Evolutionary conservation across 2,329 filamentous ascomycete species (phyloP).

Genomic region (Colletotrichum orchidophilum): DNA sequence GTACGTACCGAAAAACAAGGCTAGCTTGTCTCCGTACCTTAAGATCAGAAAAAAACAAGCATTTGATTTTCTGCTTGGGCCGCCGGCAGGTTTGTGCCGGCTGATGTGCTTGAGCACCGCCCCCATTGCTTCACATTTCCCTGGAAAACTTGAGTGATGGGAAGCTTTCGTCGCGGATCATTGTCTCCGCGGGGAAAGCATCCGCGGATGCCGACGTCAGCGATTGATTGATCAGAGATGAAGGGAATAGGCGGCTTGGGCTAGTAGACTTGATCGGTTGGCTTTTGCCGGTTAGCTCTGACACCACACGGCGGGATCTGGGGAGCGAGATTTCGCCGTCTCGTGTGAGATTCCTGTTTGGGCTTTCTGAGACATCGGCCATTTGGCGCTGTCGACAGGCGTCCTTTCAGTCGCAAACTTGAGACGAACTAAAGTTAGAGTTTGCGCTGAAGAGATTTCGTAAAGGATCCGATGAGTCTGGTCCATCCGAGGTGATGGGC

Average conservation of each 20-base stretch:
- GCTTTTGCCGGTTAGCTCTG: not conserved
- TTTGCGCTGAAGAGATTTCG: not conserved
- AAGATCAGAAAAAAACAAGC: conserved; percentile 3
- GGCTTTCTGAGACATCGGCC: not conserved
- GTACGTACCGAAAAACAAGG: not conserved
- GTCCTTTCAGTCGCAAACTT: too few species aligned
- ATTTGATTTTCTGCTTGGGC: not conserved
- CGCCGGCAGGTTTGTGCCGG: conserved; percentile 1
- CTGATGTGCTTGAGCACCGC: conserved; percentile 9
- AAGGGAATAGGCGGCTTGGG: not conserved
- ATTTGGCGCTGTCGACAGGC: not conserved
- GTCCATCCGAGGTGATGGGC: not conserved
- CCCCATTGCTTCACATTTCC: conserved; percentile 1
- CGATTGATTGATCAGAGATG: not conserved
- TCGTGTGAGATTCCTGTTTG: not conserved
- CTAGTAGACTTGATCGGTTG: not conserved
- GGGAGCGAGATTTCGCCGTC: not conserved
- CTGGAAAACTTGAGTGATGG: not conserved
- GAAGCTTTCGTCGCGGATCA: conserved; percentile 1
- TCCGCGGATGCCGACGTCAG: not conserved
- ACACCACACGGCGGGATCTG: conserved; percentile 2
- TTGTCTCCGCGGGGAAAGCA: conserved; percentile 2
- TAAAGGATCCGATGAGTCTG: too few species aligned
- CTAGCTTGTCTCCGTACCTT: too few species aligned
- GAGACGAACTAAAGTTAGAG: not conserved